These are phyloP conservation scores for Byssoonygena ceratinophila DNA, from an alignment of 2,329 filamentous ascomycete genomes.

Conservation along the genomic window DNA sequence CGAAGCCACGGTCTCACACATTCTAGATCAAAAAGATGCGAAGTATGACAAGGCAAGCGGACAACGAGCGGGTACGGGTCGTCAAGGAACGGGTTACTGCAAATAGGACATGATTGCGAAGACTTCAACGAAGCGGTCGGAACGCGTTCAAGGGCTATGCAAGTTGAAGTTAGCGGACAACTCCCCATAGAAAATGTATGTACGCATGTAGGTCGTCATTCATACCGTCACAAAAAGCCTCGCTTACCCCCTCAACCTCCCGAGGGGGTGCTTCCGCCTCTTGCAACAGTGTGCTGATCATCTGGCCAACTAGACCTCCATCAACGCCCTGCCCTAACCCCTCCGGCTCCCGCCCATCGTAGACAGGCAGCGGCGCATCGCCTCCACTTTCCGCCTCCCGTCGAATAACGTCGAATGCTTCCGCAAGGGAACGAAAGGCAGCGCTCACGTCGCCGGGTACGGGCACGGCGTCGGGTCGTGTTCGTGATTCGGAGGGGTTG, in stretches of 20 bases:
- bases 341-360: slow-evolving; percentile 35
- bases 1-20: slow-evolving; percentile 56
- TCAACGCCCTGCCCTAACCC: slow-evolving; percentile 25
- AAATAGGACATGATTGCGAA: slow-evolving; percentile 49
- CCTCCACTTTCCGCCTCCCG: slow-evolving; percentile 29
- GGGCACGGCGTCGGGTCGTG: slow-evolving; percentile 49
- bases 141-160: slow-evolving; percentile 46
- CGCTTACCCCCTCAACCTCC: slow-evolving; percentile 51
- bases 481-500: slow-evolving; percentile 38
- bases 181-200: background rate
- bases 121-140: slow-evolving; percentile 45
- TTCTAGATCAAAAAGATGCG: slow-evolving; percentile 54
- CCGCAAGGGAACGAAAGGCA: slow-evolving; percentile 49
- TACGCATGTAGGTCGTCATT: background rate
- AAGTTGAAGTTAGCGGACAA: background rate
- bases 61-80: slow-evolving; percentile 55
- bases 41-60: slow-evolving; percentile 50
- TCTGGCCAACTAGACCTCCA: slow-evolving; percentile 40
- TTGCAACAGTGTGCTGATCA: slow-evolving; percentile 47
- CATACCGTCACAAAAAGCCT: slow-evolving; percentile 48
- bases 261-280: slow-evolving; percentile 50
- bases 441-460: slow-evolving; percentile 52
- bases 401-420: slow-evolving; percentile 51
- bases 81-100: slow-evolving; percentile 51
- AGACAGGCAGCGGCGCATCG: slow-evolving; percentile 29